Base-by-base conservation (phyloP, 805 yeast genomes). In the Candida parachauliodes region DNA sequence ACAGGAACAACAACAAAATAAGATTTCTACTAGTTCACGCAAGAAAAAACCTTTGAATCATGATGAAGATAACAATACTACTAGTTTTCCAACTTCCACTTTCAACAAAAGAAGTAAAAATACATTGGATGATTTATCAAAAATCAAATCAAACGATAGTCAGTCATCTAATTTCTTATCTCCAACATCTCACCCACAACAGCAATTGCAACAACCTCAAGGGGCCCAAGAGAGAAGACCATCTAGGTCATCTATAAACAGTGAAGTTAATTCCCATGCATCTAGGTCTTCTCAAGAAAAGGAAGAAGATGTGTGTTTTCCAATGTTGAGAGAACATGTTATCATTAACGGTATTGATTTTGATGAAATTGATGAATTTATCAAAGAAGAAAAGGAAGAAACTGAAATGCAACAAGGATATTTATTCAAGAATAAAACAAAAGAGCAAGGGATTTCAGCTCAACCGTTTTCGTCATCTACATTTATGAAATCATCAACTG, bases 271-370 rank as follows among this genome's bases (percentile, higher is more conserved):
- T 48, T 83, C 89, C 1, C 85, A 78, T 48, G 84, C 81, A 1
- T 82, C 91, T 8, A 70, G 88, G 46, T 78, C 81, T 14, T 81
- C 89, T 3, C 95, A 86, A 49, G 96, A 88, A 54, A 88, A 96
- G 0, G 98, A 91, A 53, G 96, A 88, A 55, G 98, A 91, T 73
- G 98, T 91, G 31, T 91, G 98, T 69, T 89, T 89, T 62, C 98
- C 98, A 2, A 83, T 88, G 87, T 65, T 79, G 34, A 80, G 85
- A 3, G 83, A 82, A 43, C 72, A 68, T 44, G 64, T 68, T 19
- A 57, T 70, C 36, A 65, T 76, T 29, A 80, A 79, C 43, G 96
- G 95, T 12, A 86, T 93, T 48, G 96, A 91, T 60, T 88, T 91
- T 52, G 88, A 80, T 52, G 97, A 88, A 52, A 75, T 91, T 47